Evolutionary conservation across 352 stramenopile species (phyloP), one percentile per base, ranked within the genome.

Genomic region (Pythium dissotocum): DNA sequence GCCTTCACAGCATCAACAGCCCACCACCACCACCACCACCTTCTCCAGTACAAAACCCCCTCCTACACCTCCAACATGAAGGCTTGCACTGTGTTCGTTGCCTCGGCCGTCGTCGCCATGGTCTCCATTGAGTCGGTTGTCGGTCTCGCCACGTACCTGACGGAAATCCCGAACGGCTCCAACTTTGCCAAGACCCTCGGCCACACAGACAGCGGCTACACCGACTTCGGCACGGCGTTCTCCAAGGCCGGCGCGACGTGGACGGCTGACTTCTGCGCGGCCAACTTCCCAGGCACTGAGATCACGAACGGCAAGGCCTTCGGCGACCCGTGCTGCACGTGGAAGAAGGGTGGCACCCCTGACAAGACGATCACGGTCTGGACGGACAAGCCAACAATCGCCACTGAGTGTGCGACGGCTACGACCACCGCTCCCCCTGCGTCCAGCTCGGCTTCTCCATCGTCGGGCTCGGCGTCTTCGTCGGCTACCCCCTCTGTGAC

Each of bases 71-170:
- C 46, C 56, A 69, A 10, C 48, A 77, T 73, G 75, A 97, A 96
- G 73, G 90, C 90, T 67, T 88, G 75, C 58, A 84, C 82, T 30
- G 72, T 93, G 33, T 72, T 96, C 61, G 82, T 75, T 48, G 72
- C 93, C 65, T 71, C 93, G 33, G 74, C 95, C 54, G 82, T 93
- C 35, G 77, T 88, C 55, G 94, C 86, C 38, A 89, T 94, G 67
- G 5, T 63, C 40, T 77, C 94, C 52, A 84, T 96, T 75, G 86
- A 87, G 12, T 95, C 89, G 76, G 79, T 85, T 26, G 78, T 90
- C 7, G 71, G 53, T 28, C 46, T 70, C 52, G 42, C 57, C 32
- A 48, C 36, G 58, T 87, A 81, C 61, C 52, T 78, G 12, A 46
- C 52, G 28, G 65, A 82, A 35, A 53, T 85, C 33, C 79, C 79